Base-by-base conservation (phyloP, 2,329 filamentous ascomycete genomes). In the Fusarium tuaranense region DNA sequence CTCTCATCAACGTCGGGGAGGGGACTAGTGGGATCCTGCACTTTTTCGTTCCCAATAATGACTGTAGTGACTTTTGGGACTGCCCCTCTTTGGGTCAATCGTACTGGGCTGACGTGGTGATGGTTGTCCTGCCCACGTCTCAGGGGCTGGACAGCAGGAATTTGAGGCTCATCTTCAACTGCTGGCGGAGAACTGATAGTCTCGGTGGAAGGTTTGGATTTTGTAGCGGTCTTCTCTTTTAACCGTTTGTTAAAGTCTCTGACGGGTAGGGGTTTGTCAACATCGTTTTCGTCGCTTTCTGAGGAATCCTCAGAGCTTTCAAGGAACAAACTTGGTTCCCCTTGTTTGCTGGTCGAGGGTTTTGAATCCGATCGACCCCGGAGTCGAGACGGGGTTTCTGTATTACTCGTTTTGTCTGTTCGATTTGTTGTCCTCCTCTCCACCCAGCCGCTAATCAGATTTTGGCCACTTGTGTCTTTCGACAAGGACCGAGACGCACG, bases 401-500 rank as follows among this genome's bases (percentile, higher is more conserved):
- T 20, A 27, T 51, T 64, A 12, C 65, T 25, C 44, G 41, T 41
- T 22, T 62, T 51, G 10, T 59, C 46, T 32, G 53, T 48, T 53
- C 65, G 65, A 18, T 58, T 36, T 14, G 57, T 30, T 32, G 70
- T 32, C 38, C 51, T 68, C 25, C 69, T 78, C 41, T 78, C 73
- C 34, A 80, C 76, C 87, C 87, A 88, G 22, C 84, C 82, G 14
- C 85, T 84, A 57, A 89, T 86, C 53, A 88, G 70, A 51, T 80
- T 83, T 39, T 83, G 75, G 32, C 75, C 70, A 12, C 60, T 67
- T 9, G 51, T 66, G 30, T 78, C 74, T 63, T 76, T 78, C 30
- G 72, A 67, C 6, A 79, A 30, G 1, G 79, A 78, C 38, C 73
- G 75, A n/a, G 78, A 72, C 12, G 61, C 60, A 9, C 69, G 46